Conservation (phyloP, 2,329 filamentous ascomycete genomes). For the Colletotrichum sp. region DNA sequence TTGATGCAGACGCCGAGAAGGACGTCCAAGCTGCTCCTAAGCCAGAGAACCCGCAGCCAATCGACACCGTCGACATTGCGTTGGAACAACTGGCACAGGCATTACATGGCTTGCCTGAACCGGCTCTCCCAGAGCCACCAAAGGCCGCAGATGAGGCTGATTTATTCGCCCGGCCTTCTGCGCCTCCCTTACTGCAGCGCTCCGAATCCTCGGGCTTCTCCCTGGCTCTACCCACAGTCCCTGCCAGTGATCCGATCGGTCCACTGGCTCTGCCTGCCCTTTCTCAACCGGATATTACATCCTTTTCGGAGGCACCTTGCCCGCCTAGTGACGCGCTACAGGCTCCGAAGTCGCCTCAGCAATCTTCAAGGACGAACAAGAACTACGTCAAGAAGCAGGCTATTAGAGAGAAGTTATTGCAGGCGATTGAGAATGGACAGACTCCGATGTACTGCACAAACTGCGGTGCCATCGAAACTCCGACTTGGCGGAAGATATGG, state of each 20-base stretch:
- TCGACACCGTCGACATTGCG: background rate
- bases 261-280: conserved; percentile 37
- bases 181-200: background rate
- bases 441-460: conserved; percentile 91
- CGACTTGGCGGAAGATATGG: conserved; percentile 94
- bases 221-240: conserved; percentile 36
- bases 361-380: conserved; percentile 60
- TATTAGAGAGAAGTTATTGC: conserved; percentile 63
- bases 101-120: background rate
- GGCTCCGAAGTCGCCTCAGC: conserved; percentile 40
- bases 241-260: conserved; percentile 31
- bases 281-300: conserved; percentile 2
- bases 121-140: background rate
- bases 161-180: conserved; percentile 6
- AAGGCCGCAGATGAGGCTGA: background rate
- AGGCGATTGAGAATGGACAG: conserved; percentile 76
- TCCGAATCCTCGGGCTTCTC: conserved; percentile 31
- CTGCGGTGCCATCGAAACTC: conserved; percentile 93
- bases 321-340: conserved; percentile 48
- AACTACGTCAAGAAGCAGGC: conserved; percentile 67
- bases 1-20: conserved; percentile 1
- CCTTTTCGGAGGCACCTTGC: conserved; percentile 42
- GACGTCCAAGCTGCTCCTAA: conserved; percentile 10
- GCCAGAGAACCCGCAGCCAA: background rate
- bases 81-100: conserved; percentile 9